Base-by-base conservation (phyloP, 2,329 filamentous ascomycete species). In the Nothophoma quercina region DNA sequence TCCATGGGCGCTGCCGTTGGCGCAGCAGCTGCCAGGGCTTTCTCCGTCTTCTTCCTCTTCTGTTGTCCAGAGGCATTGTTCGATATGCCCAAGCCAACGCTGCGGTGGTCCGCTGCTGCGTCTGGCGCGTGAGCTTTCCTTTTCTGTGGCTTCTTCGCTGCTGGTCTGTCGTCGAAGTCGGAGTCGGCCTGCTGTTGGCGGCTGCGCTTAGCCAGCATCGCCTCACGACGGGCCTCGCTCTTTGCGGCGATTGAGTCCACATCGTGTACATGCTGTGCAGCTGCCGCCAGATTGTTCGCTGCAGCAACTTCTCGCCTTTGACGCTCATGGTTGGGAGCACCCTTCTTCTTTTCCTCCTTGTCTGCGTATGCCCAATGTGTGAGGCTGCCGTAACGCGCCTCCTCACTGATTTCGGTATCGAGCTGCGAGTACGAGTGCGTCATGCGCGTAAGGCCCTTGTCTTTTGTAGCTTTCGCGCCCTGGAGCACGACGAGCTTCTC, bases 401-500 rank as follows among this genome's bases (percentile, higher is more conserved):
- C 92, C 56, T 97, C 92, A 75, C 91, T 96, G 69, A 99, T 91
- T 74, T 99, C 95, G 54, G 83, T 81, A 59, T 96, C 89, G 51
- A 98, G 85, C 75, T 93, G 88, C 16, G 91, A 88, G 82, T 90
- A 96, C 25, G 96, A 88, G 63, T 90, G 88, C 70, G 96, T 90
- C 69, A 97, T 86, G 44, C 96, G 90, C 54, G 84, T 79, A 28
- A 97, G 82, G 69, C 97, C 92, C 69, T 90, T 90, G 60, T 91
- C 86, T 10, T 98, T 85, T 36, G 93, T 91, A 63, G 96, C 90
- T 66, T 93, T 95, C 47, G 95, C 93, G 13, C 93, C 96, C 29
- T 90, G 89, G 50, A 98, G 89, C 63, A 99, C 95, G 64, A 97
- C 93, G 63, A 97, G 96, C 78, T 99, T 99, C 77, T 99, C 95